Evolutionary conservation across 768 basidiomycete genomes (phyloP).

Genomic region (Floccularia luteovirens): DNA sequence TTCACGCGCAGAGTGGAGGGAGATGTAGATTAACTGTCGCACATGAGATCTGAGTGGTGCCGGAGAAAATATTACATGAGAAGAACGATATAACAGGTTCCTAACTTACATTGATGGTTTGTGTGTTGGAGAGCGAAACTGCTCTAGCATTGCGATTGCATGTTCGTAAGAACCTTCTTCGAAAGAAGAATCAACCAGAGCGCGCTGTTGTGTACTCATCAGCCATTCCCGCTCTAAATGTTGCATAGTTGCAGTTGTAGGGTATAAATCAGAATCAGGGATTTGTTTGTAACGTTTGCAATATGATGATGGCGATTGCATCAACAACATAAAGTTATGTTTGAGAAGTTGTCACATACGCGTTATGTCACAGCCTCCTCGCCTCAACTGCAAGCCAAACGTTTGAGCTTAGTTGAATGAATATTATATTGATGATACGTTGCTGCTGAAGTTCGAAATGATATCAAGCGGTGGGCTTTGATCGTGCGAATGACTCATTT

Average conservation of each 20-base stretch:
- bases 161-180: constrained; percentile 74
- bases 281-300: neutral
- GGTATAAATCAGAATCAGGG: neutral
- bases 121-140: constrained; percentile 49
- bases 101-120: constrained; percentile 50
- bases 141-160: constrained; percentile 55
- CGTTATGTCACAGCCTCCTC: neutral
- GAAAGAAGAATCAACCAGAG: constrained; percentile 60
- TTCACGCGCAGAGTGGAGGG: constrained; percentile 46
- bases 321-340: no score
- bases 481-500: no score
- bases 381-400: no score
- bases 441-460: no score
- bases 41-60: constrained; percentile 62
- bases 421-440: no score
- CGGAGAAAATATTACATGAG: no score
- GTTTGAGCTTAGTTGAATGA: no score
- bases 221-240: constrained; percentile 5
- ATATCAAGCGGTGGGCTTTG: no score
- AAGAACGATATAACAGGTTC: no score
- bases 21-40: constrained; percentile 61
- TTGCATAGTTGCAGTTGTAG: neutral
- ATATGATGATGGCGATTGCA: no score
- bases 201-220: constrained; percentile 9
- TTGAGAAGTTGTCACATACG: neutral